Evolutionary conservation across 2,329 filamentous ascomycete species (phyloP), one percentile per base, ranked within the genome.

Genomic region (Penicillium sp.): DNA sequence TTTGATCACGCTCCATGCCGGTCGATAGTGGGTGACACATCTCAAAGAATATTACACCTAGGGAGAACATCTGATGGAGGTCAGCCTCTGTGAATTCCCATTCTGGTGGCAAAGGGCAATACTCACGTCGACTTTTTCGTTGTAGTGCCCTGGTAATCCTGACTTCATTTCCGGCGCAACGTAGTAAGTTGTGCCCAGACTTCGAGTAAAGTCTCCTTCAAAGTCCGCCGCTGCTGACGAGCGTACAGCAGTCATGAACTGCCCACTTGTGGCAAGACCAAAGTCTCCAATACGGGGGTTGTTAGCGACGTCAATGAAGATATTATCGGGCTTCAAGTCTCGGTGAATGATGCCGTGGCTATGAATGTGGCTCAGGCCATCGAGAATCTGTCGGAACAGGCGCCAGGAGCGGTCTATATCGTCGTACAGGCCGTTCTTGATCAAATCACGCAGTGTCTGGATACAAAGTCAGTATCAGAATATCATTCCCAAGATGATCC

Each of bases 241-340:
- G 40, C 73, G 73, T 40, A 77, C 72, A 19, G 74, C 75, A 5
- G 74, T 76, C 24, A 68, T 75, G 33, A 78, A 77, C 68, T 96
- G 91, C 0, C 91, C 92, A 63, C 89, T 95, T 0, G 93, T 98
- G 18, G 95, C 95, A 37, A 99, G 82, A 4, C 95, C 95, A 74
- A 99, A 98, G 70, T 99, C 95, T 44, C 95, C 95, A 66, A 99
- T 97, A 66, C 96, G 95, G 39, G 96, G 92, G 67, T 96, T 95
- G 63, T 92, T 91, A 2, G 89, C 85, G 7, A 89, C 87, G 69
- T 98, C 94, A 64, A 99, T 96, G 77, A 99, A 99, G 33, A 99
- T 89, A 65, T 99, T 99, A 71, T 98, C 95, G 0, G 95, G 95
- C 73, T 99, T 99, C 31, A 99, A 82, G 74, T 99, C 95, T 9